Conservation (phyloP, 1,139 yeast genomes). For the Zygosaccharomyces sapae region DNA sequence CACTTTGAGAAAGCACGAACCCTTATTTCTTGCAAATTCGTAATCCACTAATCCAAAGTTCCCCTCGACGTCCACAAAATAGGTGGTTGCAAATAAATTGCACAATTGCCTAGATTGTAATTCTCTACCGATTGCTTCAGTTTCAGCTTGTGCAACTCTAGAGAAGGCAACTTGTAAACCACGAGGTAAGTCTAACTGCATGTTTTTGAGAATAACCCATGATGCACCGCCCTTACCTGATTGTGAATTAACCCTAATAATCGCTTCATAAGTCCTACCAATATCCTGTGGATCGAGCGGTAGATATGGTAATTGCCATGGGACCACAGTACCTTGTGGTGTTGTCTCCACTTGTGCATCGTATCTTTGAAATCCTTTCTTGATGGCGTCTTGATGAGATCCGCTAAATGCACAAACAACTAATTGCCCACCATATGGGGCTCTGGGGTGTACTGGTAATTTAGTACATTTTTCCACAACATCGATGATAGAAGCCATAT, state of each 20-base stretch:
- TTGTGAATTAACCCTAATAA: slow-evolving; percentile 95
- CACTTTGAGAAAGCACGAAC: slow-evolving; percentile 45
- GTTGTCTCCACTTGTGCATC: slow-evolving; percentile 51
- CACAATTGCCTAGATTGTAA: slow-evolving; percentile 73
- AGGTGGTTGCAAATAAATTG: slow-evolving; percentile 59
- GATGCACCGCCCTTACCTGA: slow-evolving; percentile 99
- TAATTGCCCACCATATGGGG: slow-evolving; percentile 94
- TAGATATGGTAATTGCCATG: slow-evolving; percentile 87
- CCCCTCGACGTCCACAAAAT: slow-evolving; percentile 50
- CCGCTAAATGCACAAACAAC: slow-evolving; percentile 97
- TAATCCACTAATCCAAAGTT: slow-evolving; percentile 49
- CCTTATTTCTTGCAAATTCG: slow-evolving; percentile 39
- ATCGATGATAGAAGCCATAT: slow-evolving; percentile 74
- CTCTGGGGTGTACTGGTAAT: slow-evolving; percentile 87
- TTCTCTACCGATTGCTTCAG: slow-evolving; percentile 84
- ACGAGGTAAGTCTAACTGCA: slow-evolving; percentile 91
- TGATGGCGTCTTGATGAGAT: slow-evolving; percentile 97
- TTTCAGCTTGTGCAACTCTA: slow-evolving; percentile 70
- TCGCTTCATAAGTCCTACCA: slow-evolving; percentile 96
- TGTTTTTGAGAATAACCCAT: slow-evolving; percentile 84
- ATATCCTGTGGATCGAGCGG: slow-evolving; percentile 96
- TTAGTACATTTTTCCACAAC: slow-evolving; percentile 92
- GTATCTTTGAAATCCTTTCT: slow-evolving; percentile 75
- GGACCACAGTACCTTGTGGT: slow-evolving; percentile 42
- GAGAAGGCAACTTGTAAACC: slow-evolving; percentile 88